phyloP scores from a whole-genome alignment of 1,284 basidiomycete species.

The Megacollybia platyphylla region DNA sequence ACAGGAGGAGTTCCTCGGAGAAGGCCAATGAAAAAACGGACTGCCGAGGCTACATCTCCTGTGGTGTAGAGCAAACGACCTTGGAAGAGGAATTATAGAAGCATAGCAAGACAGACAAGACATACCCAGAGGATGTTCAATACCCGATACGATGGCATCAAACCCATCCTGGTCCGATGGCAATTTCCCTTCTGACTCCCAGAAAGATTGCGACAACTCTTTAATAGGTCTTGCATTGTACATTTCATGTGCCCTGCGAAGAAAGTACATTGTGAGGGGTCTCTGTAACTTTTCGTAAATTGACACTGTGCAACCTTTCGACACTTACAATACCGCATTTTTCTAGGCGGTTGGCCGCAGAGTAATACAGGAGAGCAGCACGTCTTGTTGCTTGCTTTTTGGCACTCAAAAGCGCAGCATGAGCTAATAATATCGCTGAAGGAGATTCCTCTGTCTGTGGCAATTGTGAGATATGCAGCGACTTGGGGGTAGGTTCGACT shows the following conservation, averaged over 20 bases:
- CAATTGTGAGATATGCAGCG: slow-evolving; percentile 1
- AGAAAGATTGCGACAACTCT: slow-evolving; percentile 62
- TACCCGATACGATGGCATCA: slow-evolving; percentile 52
- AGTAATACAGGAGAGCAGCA: slow-evolving; percentile 65
- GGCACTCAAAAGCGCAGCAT: slow-evolving; percentile 58
- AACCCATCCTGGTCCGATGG: slow-evolving; percentile 28
- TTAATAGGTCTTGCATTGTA: slow-evolving; percentile 38
- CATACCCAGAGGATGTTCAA: slow-evolving; percentile 67
- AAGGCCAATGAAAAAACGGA: slow-evolving; percentile 52
- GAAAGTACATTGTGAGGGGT: slow-evolving; percentile 70
- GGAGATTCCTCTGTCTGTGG: slow-evolving; percentile 63
- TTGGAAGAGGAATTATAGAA: slow-evolving; percentile 14
- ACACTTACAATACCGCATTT: slow-evolving; percentile 65
- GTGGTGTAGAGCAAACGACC: slow-evolving; percentile 68
- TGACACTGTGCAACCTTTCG: slow-evolving; percentile 4
- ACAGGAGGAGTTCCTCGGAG: slow-evolving; percentile 26
- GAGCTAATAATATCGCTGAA: slow-evolving; percentile 60
- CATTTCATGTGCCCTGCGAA: slow-evolving; percentile 53
- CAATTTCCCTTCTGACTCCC: slow-evolving; percentile 50
- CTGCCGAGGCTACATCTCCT: slow-evolving; percentile 58
- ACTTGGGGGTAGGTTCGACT: slow-evolving; percentile 13
- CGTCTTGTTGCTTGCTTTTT: slow-evolving; percentile 42
- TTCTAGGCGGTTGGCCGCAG: slow-evolving; percentile 61
- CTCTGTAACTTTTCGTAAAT: slow-evolving; percentile 31
- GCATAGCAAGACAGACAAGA: slow-evolving; percentile 4